phyloP scores from a whole-genome alignment of 2,329 filamentous ascomycete species.

The Botryotinia narcissicola region DNA sequence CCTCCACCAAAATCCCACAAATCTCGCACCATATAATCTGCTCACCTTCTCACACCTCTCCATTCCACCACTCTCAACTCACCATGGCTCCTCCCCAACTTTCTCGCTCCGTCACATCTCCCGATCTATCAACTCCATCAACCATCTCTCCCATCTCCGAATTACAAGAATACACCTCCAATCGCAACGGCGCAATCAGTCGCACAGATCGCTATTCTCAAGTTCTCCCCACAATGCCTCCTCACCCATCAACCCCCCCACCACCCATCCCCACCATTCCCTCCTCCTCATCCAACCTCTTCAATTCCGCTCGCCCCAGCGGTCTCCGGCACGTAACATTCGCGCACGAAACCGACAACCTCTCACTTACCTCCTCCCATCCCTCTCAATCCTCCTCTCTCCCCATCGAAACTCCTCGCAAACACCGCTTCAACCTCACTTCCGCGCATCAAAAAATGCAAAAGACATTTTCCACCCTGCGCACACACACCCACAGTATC shows the following conservation, averaged over 20 bases:
- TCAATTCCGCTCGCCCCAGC: neutral
- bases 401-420: neutral
- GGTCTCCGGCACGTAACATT: neutral
- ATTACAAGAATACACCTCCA: neutral
- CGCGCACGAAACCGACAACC: neutral
- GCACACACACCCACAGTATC: neutral
- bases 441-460: neutral
- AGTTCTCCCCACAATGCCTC: neutral
- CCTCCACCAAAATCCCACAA: neutral
- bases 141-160: neutral
- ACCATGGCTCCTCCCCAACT: neutral
- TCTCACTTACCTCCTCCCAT: neutral
- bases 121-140: neutral
- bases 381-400: neutral
- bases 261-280: too few relatives aligned
- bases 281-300: neutral
- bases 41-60: too few relatives aligned
- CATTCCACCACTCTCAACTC: neutral
- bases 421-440: neutral
- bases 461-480: neutral
- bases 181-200: constrained; percentile 3
- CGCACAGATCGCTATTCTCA: neutral
- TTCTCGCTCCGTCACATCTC: neutral
- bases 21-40: neutral
- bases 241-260: neutral